phyloP scores from a whole-genome alignment of 2,329 filamentous ascomycete genomes.

The Corynespora cassiicola region DNA sequence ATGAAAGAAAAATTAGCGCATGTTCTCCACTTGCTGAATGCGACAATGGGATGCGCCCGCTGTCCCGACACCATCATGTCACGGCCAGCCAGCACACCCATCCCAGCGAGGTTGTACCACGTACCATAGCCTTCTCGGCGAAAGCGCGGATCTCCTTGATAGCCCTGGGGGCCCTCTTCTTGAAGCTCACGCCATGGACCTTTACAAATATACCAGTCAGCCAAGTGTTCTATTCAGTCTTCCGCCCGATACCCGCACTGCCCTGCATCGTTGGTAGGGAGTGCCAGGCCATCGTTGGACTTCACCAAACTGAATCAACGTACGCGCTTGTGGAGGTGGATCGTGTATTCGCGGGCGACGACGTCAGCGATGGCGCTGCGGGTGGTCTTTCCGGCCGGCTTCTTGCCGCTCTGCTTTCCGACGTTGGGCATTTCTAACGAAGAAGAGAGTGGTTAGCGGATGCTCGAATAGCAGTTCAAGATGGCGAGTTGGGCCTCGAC shows the following conservation, averaged over 20 bases:
- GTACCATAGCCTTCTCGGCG: slow-evolving; percentile 93
- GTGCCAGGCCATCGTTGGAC: slow-evolving; percentile 65
- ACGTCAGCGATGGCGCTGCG: slow-evolving; percentile 99
- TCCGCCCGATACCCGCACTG: slow-evolving; percentile 64
- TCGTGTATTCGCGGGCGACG: slow-evolving; percentile 99
- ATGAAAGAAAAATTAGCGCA: slow-evolving; percentile 27
- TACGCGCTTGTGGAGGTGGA: slow-evolving; percentile 99
- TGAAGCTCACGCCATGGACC: slow-evolving; percentile 98
- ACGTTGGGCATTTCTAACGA: slow-evolving; percentile 52
- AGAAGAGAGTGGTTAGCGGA: slow-evolving; percentile 22
- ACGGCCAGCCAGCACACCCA: no score
- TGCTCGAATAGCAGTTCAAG: no score
- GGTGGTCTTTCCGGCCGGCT: slow-evolving; percentile 68
- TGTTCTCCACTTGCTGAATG: not conserved
- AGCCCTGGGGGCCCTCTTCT: slow-evolving; percentile 97
- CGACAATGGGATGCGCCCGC: not conserved
- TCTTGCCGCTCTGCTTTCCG: slow-evolving; percentile 58
- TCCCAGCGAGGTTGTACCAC: slow-evolving; percentile 47
- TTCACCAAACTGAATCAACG: slow-evolving; percentile 76
- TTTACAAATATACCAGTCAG: slow-evolving; percentile 61
- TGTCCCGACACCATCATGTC: no score
- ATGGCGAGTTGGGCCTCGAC: no score
- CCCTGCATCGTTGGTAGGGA: slow-evolving; percentile 3
- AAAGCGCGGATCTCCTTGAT: slow-evolving; percentile 99
- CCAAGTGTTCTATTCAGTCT: slow-evolving; percentile 61